These are phyloP conservation scores for Dryas integrifolia DNA, from an alignment of 331 rosid species.

Conservation along the genomic window DNA sequence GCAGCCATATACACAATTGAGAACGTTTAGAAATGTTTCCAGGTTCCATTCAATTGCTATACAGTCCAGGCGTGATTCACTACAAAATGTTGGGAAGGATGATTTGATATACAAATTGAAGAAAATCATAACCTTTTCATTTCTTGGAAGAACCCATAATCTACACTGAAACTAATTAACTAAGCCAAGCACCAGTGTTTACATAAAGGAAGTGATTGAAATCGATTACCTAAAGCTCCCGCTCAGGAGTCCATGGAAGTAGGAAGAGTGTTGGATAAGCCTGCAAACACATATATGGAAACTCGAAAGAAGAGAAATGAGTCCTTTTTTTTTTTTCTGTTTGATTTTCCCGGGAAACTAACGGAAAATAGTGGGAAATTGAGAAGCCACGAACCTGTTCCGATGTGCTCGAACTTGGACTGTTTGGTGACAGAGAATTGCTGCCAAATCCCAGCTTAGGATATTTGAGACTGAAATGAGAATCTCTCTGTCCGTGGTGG, in stretches of 20 bases:
- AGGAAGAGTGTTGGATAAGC: slow-evolving; percentile 54
- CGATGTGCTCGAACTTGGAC: slow-evolving; percentile 53
- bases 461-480: slow-evolving; percentile 41
- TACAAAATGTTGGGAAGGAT: slow-evolving; percentile 17
- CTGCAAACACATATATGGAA: slow-evolving; percentile 30
- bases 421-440: slow-evolving; percentile 39
- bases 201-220: background rate
- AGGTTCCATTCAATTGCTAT: slow-evolving; percentile 52
- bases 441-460: slow-evolving; percentile 45
- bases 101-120: background rate
- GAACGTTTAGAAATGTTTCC: slow-evolving; percentile 47
- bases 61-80: slow-evolving; percentile 56
- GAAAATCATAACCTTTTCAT: background rate
- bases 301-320: background rate
- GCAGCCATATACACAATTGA: slow-evolving; percentile 51
- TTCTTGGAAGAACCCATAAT: background rate
- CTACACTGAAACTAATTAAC: background rate
- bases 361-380: background rate
- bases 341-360: slow-evolving; percentile 20
- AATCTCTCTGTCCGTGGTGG: slow-evolving; percentile 28
- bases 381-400: slow-evolving; percentile 35
- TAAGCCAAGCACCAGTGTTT: background rate
- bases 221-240: slow-evolving; percentile 68
- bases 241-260: slow-evolving; percentile 60
- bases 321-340: background rate